Percentiles rank a stretch among this genome's conserved stretches.
Conservation (phyloP, 2,329 filamentous ascomycete species). For the Chaetomiaceae sp. region DNA sequence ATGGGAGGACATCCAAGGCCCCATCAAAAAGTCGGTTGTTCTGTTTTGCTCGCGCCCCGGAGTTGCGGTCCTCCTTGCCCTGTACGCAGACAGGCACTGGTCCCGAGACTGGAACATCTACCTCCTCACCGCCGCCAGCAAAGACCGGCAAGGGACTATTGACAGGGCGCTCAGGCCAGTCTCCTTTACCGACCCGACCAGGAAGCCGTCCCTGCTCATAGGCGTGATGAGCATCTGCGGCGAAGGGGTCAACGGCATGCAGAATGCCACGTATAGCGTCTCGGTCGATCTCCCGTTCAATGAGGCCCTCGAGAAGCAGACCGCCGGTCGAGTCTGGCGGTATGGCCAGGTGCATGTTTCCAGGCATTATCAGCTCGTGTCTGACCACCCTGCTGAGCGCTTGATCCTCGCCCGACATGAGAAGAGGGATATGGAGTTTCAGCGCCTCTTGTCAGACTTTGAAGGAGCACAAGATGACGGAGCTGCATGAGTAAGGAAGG, state of each 20-base stretch:
- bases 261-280: not conserved
- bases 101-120: not conserved
- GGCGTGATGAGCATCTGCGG: not conserved
- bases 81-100: not conserved
- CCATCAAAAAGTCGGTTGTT: not conserved
- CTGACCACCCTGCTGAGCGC: not conserved
- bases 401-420: not conserved
- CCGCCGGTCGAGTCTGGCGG: not conserved
- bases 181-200: not conserved
- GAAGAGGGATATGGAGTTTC: not conserved
- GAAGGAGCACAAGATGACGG: no score
- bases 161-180: not conserved
- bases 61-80: not conserved
- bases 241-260: not conserved
- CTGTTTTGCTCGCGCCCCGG: not conserved
- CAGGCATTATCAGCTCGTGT: not conserved
- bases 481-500: no score
- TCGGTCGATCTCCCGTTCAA: not conserved
- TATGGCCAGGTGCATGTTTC: not conserved
- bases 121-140: not conserved
- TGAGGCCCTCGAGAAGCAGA: not conserved
- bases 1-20: not conserved
- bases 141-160: not conserved
- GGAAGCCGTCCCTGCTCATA: not conserved
- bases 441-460: no score